Evolutionary conservation across 2,329 filamentous ascomycete species (phyloP).

Genomic region (Colletotrichum nymphaeae): DNA sequence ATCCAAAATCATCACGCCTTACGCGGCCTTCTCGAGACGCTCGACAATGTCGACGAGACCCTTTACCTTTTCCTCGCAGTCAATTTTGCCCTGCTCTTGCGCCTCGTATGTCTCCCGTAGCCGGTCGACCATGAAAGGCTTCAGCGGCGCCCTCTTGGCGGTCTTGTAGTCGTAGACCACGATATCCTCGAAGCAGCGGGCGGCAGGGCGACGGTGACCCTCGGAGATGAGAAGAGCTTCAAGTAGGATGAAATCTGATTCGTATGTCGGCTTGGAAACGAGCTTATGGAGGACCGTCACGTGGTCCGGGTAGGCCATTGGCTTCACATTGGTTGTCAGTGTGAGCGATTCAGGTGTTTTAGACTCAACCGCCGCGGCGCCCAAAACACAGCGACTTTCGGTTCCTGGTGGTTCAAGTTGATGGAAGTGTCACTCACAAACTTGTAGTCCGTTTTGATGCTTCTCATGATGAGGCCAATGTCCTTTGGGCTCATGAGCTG

Average conservation of each 20-base stretch:
- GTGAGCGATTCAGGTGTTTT: background rate
- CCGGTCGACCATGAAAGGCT: conserved; percentile 52
- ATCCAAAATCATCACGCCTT: background rate
- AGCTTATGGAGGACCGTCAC: conserved; percentile 89
- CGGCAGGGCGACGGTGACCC: conserved; percentile 76
- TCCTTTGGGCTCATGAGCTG: conserved; percentile 74
- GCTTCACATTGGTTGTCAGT: conserved; percentile 58
- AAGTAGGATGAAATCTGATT: conserved; percentile 63
- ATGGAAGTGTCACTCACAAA: conserved; percentile 71
- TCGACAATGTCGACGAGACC: conserved; percentile 26
- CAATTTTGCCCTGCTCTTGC: conserved; percentile 42
- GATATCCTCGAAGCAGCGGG: conserved; percentile 81
- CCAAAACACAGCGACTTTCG: background rate
- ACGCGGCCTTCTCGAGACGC: conserved; percentile 23
- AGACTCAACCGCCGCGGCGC: background rate
- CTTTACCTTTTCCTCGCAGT: conserved; percentile 37
- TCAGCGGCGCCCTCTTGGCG: conserved; percentile 51
- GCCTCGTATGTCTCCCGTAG: conserved; percentile 49
- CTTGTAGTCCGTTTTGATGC: conserved; percentile 87
- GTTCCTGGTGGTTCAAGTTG: background rate
- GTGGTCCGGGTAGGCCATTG: conserved; percentile 84
- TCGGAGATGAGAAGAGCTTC: conserved; percentile 80
- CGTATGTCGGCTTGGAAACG: conserved; percentile 56
- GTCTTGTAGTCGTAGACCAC: conserved; percentile 75
- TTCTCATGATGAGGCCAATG: conserved; percentile 81